Percentiles rank a stretch among this genome's conserved stretches.
Conservation (phyloP, 345 rosid genomes). For the Populus deltoides region DNA sequence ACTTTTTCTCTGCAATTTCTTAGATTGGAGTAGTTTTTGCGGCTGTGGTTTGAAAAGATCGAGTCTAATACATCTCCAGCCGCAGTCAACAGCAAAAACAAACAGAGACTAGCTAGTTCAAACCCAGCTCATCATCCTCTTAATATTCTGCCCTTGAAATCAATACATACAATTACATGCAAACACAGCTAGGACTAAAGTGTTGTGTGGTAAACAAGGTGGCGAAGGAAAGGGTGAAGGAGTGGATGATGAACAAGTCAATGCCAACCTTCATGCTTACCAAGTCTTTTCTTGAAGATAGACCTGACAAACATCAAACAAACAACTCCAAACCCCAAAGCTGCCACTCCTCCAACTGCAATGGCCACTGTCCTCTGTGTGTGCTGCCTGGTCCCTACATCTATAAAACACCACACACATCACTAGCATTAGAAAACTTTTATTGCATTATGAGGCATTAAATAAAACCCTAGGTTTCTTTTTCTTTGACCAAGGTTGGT, state of each 20-base stretch:
- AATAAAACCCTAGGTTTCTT: too few relatives aligned
- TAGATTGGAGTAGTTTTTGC: too few relatives aligned
- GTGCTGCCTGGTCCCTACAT: slow-evolving; percentile 35
- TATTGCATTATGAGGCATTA: background rate
- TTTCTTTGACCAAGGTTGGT: background rate
- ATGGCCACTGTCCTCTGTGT: slow-evolving; percentile 76
- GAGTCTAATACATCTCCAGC: too few relatives aligned
- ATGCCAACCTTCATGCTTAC: slow-evolving; percentile 35
- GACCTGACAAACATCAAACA: slow-evolving; percentile 60
- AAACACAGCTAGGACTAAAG: too few relatives aligned
- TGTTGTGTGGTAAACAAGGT: too few relatives aligned
- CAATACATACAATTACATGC: too few relatives aligned
- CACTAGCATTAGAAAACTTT: background rate
- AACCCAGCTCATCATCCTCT: too few relatives aligned
- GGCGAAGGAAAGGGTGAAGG: background rate
- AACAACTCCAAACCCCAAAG: slow-evolving; percentile 55
- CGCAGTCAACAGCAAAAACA: too few relatives aligned
- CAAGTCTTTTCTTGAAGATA: slow-evolving; percentile 46
- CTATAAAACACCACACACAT: background rate
- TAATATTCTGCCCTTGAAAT: too few relatives aligned
- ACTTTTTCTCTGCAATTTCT: background rate
- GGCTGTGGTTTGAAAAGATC: too few relatives aligned
- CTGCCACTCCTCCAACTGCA: slow-evolving; percentile 80
- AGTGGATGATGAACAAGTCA: background rate
- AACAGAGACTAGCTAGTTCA: too few relatives aligned